These are phyloP conservation scores for Serpula lacrymans DNA, from an alignment of 768 basidiomycete species.

Conservation along the genomic window DNA sequence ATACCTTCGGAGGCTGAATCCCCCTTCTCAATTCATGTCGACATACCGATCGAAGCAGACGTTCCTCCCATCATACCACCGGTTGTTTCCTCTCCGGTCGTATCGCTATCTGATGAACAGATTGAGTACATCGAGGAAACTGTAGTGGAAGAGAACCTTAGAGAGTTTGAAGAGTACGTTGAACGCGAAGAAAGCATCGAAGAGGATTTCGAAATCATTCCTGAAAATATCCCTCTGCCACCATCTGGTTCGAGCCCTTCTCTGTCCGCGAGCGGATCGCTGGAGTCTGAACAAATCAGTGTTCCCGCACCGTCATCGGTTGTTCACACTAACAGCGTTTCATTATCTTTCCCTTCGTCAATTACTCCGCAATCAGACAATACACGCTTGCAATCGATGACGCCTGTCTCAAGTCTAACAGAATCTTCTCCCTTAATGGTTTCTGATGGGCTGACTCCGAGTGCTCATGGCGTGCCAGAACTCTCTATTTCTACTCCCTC, in stretches of 20 bases:
- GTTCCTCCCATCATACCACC: constrained; percentile 25
- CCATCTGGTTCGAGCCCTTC: constrained; percentile 30
- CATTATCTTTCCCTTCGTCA: constrained; percentile 24
- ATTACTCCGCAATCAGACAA: constrained; percentile 30
- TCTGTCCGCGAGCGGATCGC: constrained; percentile 12
- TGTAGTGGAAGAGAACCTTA: constrained; percentile 1
- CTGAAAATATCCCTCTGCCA: constrained; percentile 35
- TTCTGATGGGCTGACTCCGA: constrained; percentile 20
- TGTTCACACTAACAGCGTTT: constrained; percentile 19
- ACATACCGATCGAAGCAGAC: constrained; percentile 23
- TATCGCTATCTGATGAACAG: constrained; percentile 20
- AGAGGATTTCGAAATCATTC: neutral
- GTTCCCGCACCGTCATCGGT: constrained; percentile 15
- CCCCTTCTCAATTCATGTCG: constrained; percentile 35
- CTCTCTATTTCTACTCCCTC: constrained; percentile 38
- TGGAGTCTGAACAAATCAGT: constrained; percentile 3
- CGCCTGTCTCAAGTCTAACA: constrained; percentile 40
- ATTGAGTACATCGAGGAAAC: constrained; percentile 12
- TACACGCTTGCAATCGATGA: constrained; percentile 25
- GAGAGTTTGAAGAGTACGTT: no score
- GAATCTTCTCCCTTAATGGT: constrained; percentile 37
- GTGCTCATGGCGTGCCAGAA: constrained; percentile 31
- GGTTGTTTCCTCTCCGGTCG: constrained; percentile 21
- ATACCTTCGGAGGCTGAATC: constrained; percentile 34
- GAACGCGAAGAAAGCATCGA: no score